phyloP scores from a whole-genome alignment of 2,329 filamentous ascomycete species.

The Amauroascus verrucosus region DNA sequence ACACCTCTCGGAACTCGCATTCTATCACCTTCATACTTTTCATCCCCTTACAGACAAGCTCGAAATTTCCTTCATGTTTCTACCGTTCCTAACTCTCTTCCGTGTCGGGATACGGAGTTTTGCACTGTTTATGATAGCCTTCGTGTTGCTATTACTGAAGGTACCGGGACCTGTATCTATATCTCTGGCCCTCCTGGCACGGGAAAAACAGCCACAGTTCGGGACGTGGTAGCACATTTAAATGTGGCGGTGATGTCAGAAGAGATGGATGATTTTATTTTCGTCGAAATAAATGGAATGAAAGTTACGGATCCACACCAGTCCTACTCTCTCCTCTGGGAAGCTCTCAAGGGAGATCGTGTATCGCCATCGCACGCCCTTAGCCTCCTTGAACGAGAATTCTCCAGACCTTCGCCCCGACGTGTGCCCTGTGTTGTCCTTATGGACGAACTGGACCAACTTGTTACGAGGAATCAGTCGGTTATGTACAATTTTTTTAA shows the following conservation, averaged over 20 bases:
- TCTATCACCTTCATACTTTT: conserved; percentile 62
- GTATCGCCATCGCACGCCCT: conserved; percentile 87
- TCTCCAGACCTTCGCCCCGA: conserved; percentile 79
- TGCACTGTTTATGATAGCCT: conserved; percentile 85
- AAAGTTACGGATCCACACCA: conserved; percentile 98
- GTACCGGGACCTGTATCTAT: conserved; percentile 92
- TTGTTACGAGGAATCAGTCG: conserved; percentile 96
- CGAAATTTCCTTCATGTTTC: conserved; percentile 85
- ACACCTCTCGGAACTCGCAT: conserved; percentile 85
- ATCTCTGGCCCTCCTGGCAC: conserved; percentile 98
- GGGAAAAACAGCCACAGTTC: conserved; percentile 92
- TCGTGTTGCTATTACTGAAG: conserved; percentile 86
- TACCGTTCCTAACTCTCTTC: conserved; percentile 76
- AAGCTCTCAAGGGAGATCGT: conserved; percentile 84
- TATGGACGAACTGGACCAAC: conserved; percentile 96
- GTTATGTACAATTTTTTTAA: conserved; percentile 99
- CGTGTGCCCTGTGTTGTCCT: conserved; percentile 90
- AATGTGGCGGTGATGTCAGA: conserved; percentile 81
- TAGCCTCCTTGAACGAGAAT: conserved; percentile 83
- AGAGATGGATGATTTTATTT: conserved; percentile 95
- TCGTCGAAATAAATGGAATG: conserved; percentile 99
- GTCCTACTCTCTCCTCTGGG: conserved; percentile 90
- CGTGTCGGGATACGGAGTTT: conserved; percentile 88
- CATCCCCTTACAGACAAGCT: conserved; percentile 85
- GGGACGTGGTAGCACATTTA: conserved; percentile 81